Base-by-base conservation (phyloP, 768 basidiomycete species). In the Lentinula lateritia region DNA sequence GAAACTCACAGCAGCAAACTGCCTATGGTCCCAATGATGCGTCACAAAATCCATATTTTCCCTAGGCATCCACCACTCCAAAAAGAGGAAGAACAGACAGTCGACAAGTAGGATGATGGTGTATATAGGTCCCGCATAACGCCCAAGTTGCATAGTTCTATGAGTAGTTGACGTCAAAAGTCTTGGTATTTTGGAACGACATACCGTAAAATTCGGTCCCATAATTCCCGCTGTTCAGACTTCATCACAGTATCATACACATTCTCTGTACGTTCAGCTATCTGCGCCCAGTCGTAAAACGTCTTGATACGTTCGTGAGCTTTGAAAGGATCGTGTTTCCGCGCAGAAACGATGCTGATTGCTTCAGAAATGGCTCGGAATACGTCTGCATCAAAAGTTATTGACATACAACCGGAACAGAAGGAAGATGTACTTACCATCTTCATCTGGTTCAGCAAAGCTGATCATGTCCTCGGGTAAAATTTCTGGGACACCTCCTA, bases 401-500 rank as follows among this genome's bases (percentile, higher is more conserved):
- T 38, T 15, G 45, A 60, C 52, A 56, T 50, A 52, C 6, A 35
- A 9, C 20, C n/a, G 12, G 5, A 59, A 18, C 48, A 56, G 23
- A 36, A 39, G 42, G 35, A 55, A n/a, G 15, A 12, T 41, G 13
- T 1, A 73, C 84, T 36, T 56, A 95, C 96, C 96, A 65, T 97
- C 93, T 73, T 93, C 94, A 45, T 98, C 92, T 0, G 96, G 94
- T 60, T 87, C 84, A 0, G 95, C 93, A 69, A 98, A 97, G 54
- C 92, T 93, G 62, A 98, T 94, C 91, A 98, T 92, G 66, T 96
- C 93, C 61, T 86, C 77, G 0, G 97, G 97, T 13, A 99, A 76
- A 59, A 98, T 90, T 72, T 98, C 97, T 0, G 96, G 93, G 0
- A 98, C 92, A 0, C 97, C 97, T 0, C 97, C 97, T 0, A 98